These are phyloP conservation scores for Catunica adiposa DNA, from an alignment of 2,329 filamentous ascomycete species.

Conservation along the genomic window DNA sequence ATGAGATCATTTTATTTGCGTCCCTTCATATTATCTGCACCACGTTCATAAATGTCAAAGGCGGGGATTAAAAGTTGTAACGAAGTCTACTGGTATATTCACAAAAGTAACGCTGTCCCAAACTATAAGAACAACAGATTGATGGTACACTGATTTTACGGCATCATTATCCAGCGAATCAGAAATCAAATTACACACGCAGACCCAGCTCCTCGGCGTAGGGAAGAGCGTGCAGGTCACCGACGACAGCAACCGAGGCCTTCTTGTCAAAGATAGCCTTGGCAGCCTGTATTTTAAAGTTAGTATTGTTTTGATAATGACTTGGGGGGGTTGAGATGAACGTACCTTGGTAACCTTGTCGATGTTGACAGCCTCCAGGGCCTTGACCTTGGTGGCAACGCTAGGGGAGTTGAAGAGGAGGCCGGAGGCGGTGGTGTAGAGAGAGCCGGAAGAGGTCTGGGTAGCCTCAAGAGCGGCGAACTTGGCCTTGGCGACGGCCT, in stretches of 20 bases:
- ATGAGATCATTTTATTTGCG: too few species aligned
- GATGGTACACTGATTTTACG: conserved; percentile 16
- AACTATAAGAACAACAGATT: conserved; percentile 13
- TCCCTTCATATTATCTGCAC: too few species aligned
- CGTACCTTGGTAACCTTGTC: conserved; percentile 42
- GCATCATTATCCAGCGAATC: conserved; percentile 14
- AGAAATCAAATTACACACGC: conserved; percentile 54
- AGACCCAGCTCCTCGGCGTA: conserved; percentile 90
- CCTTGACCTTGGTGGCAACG: conserved; percentile 62
- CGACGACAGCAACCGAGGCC: conserved; percentile 76
- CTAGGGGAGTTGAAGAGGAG: conserved; percentile 71
- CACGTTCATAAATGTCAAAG: too few species aligned
- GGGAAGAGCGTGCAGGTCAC: conserved; percentile 79
- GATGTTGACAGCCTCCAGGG: conserved; percentile 63
- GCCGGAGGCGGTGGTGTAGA: conserved; percentile 71
- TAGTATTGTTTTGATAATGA: conserved; percentile 15
- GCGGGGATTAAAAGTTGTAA: conserved; percentile 9
- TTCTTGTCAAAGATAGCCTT: conserved; percentile 77
- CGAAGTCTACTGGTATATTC: conserved; percentile 31
- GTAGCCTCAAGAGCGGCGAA: conserved; percentile 75
- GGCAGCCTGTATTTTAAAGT: conserved; percentile 47
- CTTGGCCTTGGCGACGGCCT: conserved; percentile 84
- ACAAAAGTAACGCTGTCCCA: conserved; percentile 23
- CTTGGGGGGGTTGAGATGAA: background rate
- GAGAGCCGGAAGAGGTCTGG: conserved; percentile 58